Conservation (phyloP, 2,329 filamentous ascomycete species). For the Aspergillus sp. region DNA sequence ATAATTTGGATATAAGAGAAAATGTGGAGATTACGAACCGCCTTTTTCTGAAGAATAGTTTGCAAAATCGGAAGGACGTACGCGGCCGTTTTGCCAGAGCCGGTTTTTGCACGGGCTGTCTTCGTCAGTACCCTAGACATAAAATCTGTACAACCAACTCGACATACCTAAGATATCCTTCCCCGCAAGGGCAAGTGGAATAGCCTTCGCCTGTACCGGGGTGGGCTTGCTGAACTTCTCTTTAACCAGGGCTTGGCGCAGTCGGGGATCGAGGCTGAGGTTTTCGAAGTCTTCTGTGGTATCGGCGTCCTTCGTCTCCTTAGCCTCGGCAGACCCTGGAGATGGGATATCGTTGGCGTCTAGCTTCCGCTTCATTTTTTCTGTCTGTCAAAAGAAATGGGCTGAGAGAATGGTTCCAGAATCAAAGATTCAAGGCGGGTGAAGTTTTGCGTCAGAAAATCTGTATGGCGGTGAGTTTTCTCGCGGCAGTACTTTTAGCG, state of each 20-base stretch:
- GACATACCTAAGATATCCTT: conserved; percentile 71
- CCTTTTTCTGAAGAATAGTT: conserved; percentile 75
- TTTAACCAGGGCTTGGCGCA: conserved; percentile 81
- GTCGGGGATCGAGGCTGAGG: conserved; percentile 77
- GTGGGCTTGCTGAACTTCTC: conserved; percentile 85
- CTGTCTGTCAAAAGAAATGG: neutral
- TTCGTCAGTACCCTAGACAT: conserved; percentile 18
- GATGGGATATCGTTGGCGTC: conserved; percentile 49
- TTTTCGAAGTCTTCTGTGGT: conserved; percentile 67
- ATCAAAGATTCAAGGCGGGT: conserved; percentile 8
- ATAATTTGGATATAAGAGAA: neutral
- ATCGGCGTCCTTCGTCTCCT: conserved; percentile 24
- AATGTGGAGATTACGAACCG: conserved; percentile 43
- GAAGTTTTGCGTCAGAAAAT: conserved; percentile 33
- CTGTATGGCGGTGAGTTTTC: conserved; percentile 35
- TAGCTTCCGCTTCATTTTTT: conserved; percentile 51
- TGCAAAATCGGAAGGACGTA: conserved; percentile 90
- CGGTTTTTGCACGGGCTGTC: conserved; percentile 83
- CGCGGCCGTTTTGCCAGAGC: conserved; percentile 95
- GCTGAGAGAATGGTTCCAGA: neutral
- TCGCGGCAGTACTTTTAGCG: conserved; percentile 23
- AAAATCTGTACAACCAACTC: neutral
- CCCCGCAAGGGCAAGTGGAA: conserved; percentile 82
- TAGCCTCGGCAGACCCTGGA: conserved; percentile 28
- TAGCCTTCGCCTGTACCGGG: conserved; percentile 81